phyloP scores from a whole-genome alignment of 176 grass and related monocot species.

The Pontederia paniculata region DNA sequence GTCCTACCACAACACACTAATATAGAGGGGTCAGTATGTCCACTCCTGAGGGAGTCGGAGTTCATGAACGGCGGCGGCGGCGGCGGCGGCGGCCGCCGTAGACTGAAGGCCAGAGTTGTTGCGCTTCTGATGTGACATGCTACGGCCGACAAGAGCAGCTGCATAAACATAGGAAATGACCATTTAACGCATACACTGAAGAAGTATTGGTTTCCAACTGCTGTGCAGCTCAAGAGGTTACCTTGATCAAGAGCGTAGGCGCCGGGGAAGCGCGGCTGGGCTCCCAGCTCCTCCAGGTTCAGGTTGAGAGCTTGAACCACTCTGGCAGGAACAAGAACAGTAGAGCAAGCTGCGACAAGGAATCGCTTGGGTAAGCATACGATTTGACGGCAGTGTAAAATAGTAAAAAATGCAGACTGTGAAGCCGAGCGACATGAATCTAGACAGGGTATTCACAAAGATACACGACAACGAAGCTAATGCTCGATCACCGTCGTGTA shows the following conservation, averaged over 20 bases:
- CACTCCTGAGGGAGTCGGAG: conserved; percentile 8
- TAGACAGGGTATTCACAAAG: no score
- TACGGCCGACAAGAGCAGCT: conserved; percentile 51
- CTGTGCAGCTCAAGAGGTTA: background rate
- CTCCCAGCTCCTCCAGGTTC: conserved; percentile 2
- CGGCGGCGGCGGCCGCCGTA: background rate
- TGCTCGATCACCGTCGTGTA: no score
- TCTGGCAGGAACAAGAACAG: background rate
- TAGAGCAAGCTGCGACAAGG: background rate
- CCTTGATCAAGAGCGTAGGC: conserved; percentile 1
- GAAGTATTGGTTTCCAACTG: background rate
- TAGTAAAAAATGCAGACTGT: no score
- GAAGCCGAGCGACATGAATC: no score
- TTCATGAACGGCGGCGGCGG: conserved; percentile 25
- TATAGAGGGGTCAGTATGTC: conserved; percentile 26
- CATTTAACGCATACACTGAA: no score
- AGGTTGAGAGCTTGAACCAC: conserved; percentile 7
- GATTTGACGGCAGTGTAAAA: background rate
- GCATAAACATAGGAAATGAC: background rate
- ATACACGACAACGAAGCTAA: no score
- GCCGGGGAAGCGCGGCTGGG: conserved; percentile 7
- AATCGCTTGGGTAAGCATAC: background rate
- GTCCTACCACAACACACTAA: no score
- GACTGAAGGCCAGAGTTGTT: background rate
- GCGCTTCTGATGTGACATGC: conserved; percentile 36